Evolutionary conservation across 495 filamentous ascomycete genomes (phyloP).

Genomic region (Aspergillus incahuasiensis): DNA sequence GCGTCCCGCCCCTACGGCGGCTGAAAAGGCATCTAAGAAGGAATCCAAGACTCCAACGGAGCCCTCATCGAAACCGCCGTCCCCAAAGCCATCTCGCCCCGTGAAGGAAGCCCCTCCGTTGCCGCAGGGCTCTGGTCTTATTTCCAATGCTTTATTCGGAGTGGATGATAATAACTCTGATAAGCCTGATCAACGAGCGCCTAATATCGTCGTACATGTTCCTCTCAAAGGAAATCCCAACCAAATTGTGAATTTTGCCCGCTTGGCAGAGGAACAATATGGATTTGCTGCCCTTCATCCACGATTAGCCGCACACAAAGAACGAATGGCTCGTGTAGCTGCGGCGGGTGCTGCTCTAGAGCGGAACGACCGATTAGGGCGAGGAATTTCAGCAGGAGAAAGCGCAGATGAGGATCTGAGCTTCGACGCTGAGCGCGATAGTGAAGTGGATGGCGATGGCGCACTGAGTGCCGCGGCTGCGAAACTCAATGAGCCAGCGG

Average conservation of each 20-base stretch:
- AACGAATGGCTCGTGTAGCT: conserved; percentile 74
- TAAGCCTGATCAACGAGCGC: conserved; percentile 48
- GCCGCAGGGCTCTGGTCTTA: conserved; percentile 63
- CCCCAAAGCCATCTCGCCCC: conserved; percentile 52
- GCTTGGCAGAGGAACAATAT: conserved; percentile 86
- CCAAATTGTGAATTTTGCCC: conserved; percentile 92
- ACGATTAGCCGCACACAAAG: conserved; percentile 77
- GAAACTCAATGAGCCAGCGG: conserved; percentile 48
- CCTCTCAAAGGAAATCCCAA: conserved; percentile 74
- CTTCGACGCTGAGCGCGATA: conserved; percentile 41
- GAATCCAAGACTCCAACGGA: conserved; percentile 42
- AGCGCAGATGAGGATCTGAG: conserved; percentile 55
- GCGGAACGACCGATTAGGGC: conserved; percentile 48
- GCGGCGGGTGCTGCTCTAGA: conserved; percentile 80
- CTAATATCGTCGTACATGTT: conserved; percentile 81
- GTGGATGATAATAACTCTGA: conserved; percentile 40
- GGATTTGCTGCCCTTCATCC: conserved; percentile 93
- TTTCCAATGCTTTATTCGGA: conserved; percentile 59
- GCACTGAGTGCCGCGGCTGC: conserved; percentile 60
- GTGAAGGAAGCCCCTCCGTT: conserved; percentile 53
- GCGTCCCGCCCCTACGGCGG: conserved; percentile 16
- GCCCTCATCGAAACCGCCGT: conserved; percentile 53
- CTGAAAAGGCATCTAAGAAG: conserved; percentile 22
- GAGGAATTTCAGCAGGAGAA: conserved; percentile 59
- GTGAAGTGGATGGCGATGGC: conserved; percentile 67